A percentile compares a stretch with the other conserved stretches of the same genome.
Evolutionary conservation across 208 protist species (phyloP).

Genomic region (Acanthamoeba sp.): DNA sequence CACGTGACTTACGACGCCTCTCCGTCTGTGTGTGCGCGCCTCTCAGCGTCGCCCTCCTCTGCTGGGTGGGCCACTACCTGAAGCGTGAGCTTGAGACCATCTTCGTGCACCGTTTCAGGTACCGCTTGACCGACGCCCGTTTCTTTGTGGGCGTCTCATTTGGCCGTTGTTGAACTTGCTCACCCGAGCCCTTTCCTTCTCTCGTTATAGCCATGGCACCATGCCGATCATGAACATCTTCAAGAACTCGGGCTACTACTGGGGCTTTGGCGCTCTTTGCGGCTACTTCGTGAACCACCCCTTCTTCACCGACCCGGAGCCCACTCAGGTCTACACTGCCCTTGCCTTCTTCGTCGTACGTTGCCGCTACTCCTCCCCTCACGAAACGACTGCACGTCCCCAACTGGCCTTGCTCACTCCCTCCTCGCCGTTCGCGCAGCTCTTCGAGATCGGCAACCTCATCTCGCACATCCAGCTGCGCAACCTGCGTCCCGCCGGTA

Average conservation of each 20-base stretch:
- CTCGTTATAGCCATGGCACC: constrained; percentile 87
- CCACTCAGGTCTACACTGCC: constrained; percentile 71
- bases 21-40: no score
- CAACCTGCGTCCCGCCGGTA: constrained; percentile 90
- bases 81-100: constrained; percentile 96
- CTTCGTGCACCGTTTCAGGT: constrained; percentile 96
- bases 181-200: background rate
- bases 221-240: constrained; percentile 96
- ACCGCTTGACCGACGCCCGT: background rate
- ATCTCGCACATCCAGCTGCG: constrained; percentile 93
- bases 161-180: background rate
- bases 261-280: constrained; percentile 94
- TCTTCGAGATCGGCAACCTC: constrained; percentile 94
- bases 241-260: constrained; percentile 97
- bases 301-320: constrained; percentile 90
- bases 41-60: constrained; percentile 66
- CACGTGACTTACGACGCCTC: no score
- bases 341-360: constrained; percentile 75
- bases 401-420: no score
- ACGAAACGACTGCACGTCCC: no score
- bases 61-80: constrained; percentile 94
- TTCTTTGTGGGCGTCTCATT: background rate
- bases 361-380: background rate
- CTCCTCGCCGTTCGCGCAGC: constrained; percentile 83
- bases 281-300: constrained; percentile 94